Percentiles rank a stretch among this genome's conserved stretches.
Conservation (phyloP, 768 basidiomycete genomes). For the Rhodosporidiobolus sp. region DNA sequence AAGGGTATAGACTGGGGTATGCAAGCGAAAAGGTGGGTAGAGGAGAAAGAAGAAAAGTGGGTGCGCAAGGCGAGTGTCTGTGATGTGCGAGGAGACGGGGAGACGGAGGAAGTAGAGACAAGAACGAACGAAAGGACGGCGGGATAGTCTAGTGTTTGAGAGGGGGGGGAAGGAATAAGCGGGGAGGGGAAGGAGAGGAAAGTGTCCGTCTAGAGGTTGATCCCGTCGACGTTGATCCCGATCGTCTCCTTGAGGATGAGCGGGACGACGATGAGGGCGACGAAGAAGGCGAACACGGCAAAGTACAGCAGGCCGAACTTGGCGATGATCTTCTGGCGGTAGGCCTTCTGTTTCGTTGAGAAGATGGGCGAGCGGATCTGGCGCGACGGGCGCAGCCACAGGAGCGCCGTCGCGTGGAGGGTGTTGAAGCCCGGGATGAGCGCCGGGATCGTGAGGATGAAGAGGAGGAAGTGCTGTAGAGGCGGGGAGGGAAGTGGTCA, state of each 20-base stretch:
- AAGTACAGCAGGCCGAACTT: constrained; percentile 75
- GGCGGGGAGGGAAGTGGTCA: neutral
- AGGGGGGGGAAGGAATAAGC: neutral
- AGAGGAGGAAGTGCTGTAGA: constrained; percentile 61
- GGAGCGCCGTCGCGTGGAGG: constrained; percentile 83
- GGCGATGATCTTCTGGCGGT: constrained; percentile 54
- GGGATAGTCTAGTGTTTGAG: neutral
- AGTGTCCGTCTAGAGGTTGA: constrained; percentile 23
- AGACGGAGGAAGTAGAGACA: neutral
- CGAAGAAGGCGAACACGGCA: constrained; percentile 64
- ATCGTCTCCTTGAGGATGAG: constrained; percentile 19
- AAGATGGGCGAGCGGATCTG: constrained; percentile 89
- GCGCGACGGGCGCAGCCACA: constrained; percentile 93
- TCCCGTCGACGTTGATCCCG: constrained; percentile 6
- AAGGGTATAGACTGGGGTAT: too few relatives aligned
- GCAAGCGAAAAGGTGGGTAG: too few relatives aligned
- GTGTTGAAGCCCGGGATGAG: constrained; percentile 88
- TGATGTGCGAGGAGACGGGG: neutral
- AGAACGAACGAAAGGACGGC: neutral
- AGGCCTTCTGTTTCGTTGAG: constrained; percentile 63
- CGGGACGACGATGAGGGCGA: constrained; percentile 62
- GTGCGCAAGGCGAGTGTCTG: neutral
- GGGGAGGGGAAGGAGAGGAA: neutral
- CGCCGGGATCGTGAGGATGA: constrained; percentile 84
- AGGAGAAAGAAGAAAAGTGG: neutral